Conservation (phyloP, 1,284 basidiomycete genomes). For the Marasmius oreades region DNA sequence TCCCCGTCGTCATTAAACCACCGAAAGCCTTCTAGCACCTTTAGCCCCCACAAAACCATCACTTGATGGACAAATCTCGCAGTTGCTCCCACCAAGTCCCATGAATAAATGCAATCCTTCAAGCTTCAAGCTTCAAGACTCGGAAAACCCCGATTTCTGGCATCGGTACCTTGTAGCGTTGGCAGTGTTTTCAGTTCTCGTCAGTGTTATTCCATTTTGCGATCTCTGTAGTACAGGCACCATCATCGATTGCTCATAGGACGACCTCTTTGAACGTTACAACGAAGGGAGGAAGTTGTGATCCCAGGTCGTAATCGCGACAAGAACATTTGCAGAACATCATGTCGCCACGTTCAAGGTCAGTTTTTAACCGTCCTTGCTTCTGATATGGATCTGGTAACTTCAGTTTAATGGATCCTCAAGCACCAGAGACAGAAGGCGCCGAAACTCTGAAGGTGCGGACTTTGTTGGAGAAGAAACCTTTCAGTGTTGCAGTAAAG, state of each 20-base stretch:
- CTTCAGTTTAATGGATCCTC: slow-evolving; percentile 20
- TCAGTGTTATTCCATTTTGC: background rate
- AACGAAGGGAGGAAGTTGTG: slow-evolving; percentile 70
- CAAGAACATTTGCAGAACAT: slow-evolving; percentile 52
- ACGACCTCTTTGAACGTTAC: slow-evolving; percentile 77
- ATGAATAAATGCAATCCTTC: too few species aligned
- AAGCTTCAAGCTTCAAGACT: too few species aligned
- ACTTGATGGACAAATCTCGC: too few species aligned
- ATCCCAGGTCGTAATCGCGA: slow-evolving; percentile 63
- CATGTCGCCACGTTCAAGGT: slow-evolving; percentile 68
- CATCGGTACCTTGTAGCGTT: slow-evolving; percentile 35
- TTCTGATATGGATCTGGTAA: background rate
- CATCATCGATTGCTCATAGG: slow-evolving; percentile 59
- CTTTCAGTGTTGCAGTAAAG: slow-evolving; percentile 48
- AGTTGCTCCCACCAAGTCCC: too few species aligned
- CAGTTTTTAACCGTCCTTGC: slow-evolving; percentile 11
- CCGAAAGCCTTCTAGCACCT: too few species aligned
- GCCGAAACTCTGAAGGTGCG: slow-evolving; percentile 42
- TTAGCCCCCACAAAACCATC: too few species aligned
- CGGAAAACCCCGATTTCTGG: too few species aligned
- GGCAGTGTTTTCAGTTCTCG: slow-evolving; percentile 42
- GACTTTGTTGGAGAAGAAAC: slow-evolving; percentile 66
- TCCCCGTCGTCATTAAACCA: too few species aligned
- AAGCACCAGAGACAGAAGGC: slow-evolving; percentile 23
- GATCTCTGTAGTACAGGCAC: slow-evolving; percentile 49